Conservation (phyloP, 768 basidiomycete species). For the Xanthoconium purpureum region DNA sequence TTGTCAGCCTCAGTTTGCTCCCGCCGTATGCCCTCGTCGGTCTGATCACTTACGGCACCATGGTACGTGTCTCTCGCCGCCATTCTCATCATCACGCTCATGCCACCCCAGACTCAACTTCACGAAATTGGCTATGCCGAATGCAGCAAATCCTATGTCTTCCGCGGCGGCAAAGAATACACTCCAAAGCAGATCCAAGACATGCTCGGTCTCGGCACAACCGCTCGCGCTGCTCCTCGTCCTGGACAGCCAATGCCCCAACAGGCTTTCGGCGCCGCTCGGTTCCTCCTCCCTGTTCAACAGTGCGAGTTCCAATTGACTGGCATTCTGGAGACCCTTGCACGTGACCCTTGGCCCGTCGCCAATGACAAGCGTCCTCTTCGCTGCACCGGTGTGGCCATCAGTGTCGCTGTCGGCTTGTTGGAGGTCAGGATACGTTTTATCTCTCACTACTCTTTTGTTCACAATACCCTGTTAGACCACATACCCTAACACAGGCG, state of each 20-base stretch:
- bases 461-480: constrained; percentile 39
- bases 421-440: constrained; percentile 58
- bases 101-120: constrained; percentile 76
- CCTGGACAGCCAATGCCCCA: constrained; percentile 81
- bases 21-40: constrained; percentile 95
- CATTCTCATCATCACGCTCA: background rate
- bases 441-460: background rate
- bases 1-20: constrained; percentile 88
- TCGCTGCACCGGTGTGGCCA: constrained; percentile 91
- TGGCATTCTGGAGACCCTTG: constrained; percentile 81
- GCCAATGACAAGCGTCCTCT: constrained; percentile 90
- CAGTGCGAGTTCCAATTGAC: constrained; percentile 97
- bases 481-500: constrained; percentile 94
- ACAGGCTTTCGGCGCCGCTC: constrained; percentile 78
- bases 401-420: constrained; percentile 90
- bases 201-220: constrained; percentile 82
- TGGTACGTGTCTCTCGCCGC: constrained; percentile 52
- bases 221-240: constrained; percentile 79
- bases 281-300: constrained; percentile 88
- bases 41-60: constrained; percentile 94
- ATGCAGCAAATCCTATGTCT: constrained; percentile 97
- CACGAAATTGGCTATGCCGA: constrained; percentile 97
- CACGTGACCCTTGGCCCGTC: constrained; percentile 96
- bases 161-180: constrained; percentile 98
- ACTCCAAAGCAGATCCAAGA: constrained; percentile 95